A percentile compares a stretch with the other conserved stretches of the same genome.
Conservation (phyloP, 2,329 filamentous ascomycete genomes). For the Chrysosphaeria jannelii region DNA sequence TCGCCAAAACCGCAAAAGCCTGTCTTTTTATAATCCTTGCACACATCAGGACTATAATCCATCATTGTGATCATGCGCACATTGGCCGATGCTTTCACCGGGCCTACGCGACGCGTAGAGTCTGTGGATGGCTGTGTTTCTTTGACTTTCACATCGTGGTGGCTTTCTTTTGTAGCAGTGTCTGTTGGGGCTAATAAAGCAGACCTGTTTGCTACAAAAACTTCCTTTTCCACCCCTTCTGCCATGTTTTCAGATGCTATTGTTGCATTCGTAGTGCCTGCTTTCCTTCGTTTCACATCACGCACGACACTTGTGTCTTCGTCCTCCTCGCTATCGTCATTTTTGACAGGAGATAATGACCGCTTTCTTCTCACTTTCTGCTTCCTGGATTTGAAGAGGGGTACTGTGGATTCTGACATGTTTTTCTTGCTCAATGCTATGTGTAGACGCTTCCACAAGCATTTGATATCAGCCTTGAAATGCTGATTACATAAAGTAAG, state of each 20-base stretch:
- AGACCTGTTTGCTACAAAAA: constrained; percentile 23
- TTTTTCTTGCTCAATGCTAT: no score
- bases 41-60: constrained; percentile 78
- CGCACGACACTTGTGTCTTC: constrained; percentile 20
- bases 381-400: no score
- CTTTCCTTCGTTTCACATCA: constrained; percentile 43
- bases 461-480: no score
- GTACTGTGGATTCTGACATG: no score
- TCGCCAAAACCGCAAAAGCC: constrained; percentile 37
- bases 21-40: constrained; percentile 39
- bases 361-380: constrained; percentile 68
- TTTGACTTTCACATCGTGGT: constrained; percentile 19
- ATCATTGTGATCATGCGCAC: constrained; percentile 71
- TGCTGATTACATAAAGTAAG: no score
- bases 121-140: constrained; percentile 28
- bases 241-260: no score
- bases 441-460: no score
- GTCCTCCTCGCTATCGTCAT: constrained; percentile 30
- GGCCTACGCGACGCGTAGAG: constrained; percentile 30
- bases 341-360: constrained; percentile 34
- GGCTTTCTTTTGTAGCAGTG: constrained; percentile 65
- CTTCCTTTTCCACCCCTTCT: no score
- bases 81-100: constrained; percentile 67
- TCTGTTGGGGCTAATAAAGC: constrained; percentile 35
- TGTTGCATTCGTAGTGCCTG: no score